Evolutionary conservation across 805 yeast genomes (phyloP).

Genomic region (Vanderwaltozyma verrucispora): DNA sequence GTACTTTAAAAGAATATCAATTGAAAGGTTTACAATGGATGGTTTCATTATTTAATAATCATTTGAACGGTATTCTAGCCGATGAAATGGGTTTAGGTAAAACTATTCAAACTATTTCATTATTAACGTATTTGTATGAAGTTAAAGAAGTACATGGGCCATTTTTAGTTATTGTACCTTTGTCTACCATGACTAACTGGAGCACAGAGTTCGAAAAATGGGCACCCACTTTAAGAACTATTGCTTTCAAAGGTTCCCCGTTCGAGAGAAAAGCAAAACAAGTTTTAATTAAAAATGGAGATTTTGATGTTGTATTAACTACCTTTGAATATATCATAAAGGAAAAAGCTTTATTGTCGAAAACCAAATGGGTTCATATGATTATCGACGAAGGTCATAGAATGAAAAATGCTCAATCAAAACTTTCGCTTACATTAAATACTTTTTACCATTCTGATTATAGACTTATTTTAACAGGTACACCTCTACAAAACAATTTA

Average conservation of each 20-base stretch:
- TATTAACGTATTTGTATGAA: constrained; percentile 62
- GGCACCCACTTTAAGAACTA: constrained; percentile 70
- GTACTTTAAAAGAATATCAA: constrained; percentile 73
- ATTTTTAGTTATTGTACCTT: constrained; percentile 70
- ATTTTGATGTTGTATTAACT: constrained; percentile 67
- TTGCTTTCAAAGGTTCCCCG: constrained; percentile 72
- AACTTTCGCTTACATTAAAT: constrained; percentile 59
- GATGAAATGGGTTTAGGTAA: constrained; percentile 99
- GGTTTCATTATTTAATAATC: constrained; percentile 93
- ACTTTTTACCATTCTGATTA: constrained; percentile 65
- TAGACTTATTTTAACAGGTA: constrained; percentile 76
- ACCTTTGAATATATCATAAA: constrained; percentile 75
- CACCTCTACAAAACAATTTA: constrained; percentile 75
- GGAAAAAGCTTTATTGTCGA: constrained; percentile 60
- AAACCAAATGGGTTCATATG: constrained; percentile 75
- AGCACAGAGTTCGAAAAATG: constrained; percentile 76
- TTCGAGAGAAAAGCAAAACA: constrained; percentile 58
- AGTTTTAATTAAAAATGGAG: constrained; percentile 52
- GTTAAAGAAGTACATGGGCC: constrained; percentile 56
- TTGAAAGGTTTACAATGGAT: constrained; percentile 96
- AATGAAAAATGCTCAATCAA: constrained; percentile 72
- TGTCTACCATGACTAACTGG: constrained; percentile 81
- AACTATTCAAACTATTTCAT: constrained; percentile 75
- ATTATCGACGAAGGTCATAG: constrained; percentile 87
- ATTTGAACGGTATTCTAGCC: constrained; percentile 92